These are phyloP conservation scores for Xylariaceae sp. DNA, from an alignment of 2,329 filamentous ascomycete species.

Conservation along the genomic window DNA sequence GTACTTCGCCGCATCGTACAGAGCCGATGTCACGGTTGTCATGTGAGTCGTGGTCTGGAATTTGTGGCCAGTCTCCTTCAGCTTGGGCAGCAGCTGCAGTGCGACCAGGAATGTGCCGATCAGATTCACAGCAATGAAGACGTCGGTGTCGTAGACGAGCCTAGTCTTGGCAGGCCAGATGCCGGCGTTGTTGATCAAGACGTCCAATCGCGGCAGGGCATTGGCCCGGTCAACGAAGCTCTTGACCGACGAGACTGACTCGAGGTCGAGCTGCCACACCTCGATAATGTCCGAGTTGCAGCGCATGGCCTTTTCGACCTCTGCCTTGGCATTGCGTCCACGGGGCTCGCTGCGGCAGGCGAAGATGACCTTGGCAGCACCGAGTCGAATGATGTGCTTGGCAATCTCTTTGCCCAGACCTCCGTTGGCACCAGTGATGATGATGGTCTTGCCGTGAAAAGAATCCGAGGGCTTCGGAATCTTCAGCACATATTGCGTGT, in stretches of 20 bases:
- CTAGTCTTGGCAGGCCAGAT: not conserved
- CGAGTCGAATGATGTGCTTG: slow-evolving; percentile 1
- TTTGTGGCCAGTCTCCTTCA: not conserved
- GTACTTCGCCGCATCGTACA: slow-evolving; percentile 1
- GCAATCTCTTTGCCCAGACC: slow-evolving; percentile 2
- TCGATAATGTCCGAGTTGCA: slow-evolving; percentile 1
- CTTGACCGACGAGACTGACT: not conserved
- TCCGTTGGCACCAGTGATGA: slow-evolving; percentile 1
- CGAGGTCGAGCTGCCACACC: slow-evolving; percentile 1
- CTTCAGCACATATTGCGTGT: not conserved
- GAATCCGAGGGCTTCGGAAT: not conserved
- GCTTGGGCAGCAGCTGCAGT: slow-evolving; percentile 1
- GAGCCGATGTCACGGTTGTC: not conserved
- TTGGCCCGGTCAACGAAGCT: slow-evolving; percentile 1
- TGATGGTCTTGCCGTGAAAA: slow-evolving; percentile 1
- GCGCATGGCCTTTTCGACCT: not conserved
- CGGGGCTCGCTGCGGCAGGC: not conserved
- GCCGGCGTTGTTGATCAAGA: slow-evolving; percentile 2
- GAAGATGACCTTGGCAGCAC: slow-evolving; percentile 1
- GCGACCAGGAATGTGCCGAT: slow-evolving; percentile 1
- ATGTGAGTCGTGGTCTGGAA: not conserved
- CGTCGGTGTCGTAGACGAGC: slow-evolving; percentile 1
- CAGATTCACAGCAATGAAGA: not conserved
- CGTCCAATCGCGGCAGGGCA: slow-evolving; percentile 2
- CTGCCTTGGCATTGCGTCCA: not conserved